A percentile compares a stretch with the other conserved stretches of the same genome.
Conservation (phyloP, 1,284 basidiomycete species). For the Austroboletus niveus region DNA sequence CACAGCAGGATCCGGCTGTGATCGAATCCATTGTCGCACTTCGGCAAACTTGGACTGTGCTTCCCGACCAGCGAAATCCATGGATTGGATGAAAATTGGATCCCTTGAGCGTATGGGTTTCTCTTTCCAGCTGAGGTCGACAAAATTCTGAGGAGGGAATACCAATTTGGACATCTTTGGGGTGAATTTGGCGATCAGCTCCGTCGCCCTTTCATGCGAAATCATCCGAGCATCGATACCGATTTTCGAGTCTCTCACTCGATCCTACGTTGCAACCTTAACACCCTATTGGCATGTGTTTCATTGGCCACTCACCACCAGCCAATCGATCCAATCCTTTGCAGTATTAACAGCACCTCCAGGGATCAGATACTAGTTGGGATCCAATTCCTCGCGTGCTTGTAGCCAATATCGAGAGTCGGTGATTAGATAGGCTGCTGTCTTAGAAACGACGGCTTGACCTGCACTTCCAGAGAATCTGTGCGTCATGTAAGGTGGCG, state of each 20-base stretch:
- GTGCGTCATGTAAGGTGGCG: conserved; percentile 5
- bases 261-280: conserved; percentile 38
- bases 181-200: conserved; percentile 56
- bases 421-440: conserved; percentile 71
- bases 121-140: conserved; percentile 83
- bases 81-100: conserved; percentile 72
- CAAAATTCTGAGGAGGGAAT: conserved; percentile 76
- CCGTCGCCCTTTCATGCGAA: conserved; percentile 67
- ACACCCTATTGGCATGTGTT: not conserved
- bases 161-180: conserved; percentile 58
- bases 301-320: conserved; percentile 46
- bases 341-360: conserved; percentile 60
- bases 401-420: conserved; percentile 92
- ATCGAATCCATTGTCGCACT: conserved; percentile 61
- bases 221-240: conserved; percentile 91
- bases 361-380: conserved; percentile 74
- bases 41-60: conserved; percentile 56
- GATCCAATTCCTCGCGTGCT: conserved; percentile 74
- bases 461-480: conserved; percentile 90
- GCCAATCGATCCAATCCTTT: conserved; percentile 79
- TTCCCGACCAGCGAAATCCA: conserved; percentile 71
- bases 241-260: conserved; percentile 57
- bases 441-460: conserved; percentile 71
- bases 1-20: conserved; percentile 57
- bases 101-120: conserved; percentile 68